Conservation (phyloP, 805 yeast species). For the Candida mattraensis region DNA sequence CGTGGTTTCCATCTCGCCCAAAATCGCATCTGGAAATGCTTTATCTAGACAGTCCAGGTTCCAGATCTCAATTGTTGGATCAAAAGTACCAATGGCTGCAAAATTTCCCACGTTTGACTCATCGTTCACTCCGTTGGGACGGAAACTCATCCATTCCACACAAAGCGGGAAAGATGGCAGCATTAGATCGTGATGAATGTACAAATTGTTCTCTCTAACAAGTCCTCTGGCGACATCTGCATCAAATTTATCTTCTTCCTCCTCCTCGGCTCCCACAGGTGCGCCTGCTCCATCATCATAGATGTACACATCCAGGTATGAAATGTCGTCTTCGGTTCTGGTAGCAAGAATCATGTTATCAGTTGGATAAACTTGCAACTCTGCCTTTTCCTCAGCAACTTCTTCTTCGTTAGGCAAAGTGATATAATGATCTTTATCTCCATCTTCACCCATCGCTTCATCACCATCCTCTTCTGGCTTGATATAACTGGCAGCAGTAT, state of each 20-base stretch:
- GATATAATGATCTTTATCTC: slow-evolving; percentile 60
- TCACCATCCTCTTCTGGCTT: slow-evolving; percentile 41
- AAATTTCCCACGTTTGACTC: slow-evolving; percentile 69
- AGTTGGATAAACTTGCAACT: slow-evolving; percentile 81
- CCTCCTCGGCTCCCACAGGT: slow-evolving; percentile 64
- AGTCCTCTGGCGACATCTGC: slow-evolving; percentile 75
- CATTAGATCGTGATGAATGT: slow-evolving; percentile 96
- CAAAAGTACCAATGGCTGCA: slow-evolving; percentile 96
- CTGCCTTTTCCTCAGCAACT: slow-evolving; percentile 72
- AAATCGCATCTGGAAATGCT: slow-evolving; percentile 89
- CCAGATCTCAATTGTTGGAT: slow-evolving; percentile 97
- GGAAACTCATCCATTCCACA: slow-evolving; percentile 89
- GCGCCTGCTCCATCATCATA: slow-evolving; percentile 94
- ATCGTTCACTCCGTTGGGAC: slow-evolving; percentile 51
- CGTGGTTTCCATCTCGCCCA: slow-evolving; percentile 70
- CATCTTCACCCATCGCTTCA: slow-evolving; percentile 25
- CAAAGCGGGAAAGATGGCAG: slow-evolving; percentile 95
- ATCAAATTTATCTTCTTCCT: slow-evolving; percentile 62
- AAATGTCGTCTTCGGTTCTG: slow-evolving; percentile 93
- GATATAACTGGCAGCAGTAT: slow-evolving; percentile 57
- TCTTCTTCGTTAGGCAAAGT: slow-evolving; percentile 65
- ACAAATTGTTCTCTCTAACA: slow-evolving; percentile 71
- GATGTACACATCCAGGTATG: slow-evolving; percentile 88
- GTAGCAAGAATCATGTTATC: slow-evolving; percentile 89
- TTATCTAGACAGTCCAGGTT: slow-evolving; percentile 89